Percentiles rank a stretch among this genome's conserved stretches.
Conservation (phyloP, 495 filamentous ascomycete species). For the Penicillium paradoxum region DNA sequence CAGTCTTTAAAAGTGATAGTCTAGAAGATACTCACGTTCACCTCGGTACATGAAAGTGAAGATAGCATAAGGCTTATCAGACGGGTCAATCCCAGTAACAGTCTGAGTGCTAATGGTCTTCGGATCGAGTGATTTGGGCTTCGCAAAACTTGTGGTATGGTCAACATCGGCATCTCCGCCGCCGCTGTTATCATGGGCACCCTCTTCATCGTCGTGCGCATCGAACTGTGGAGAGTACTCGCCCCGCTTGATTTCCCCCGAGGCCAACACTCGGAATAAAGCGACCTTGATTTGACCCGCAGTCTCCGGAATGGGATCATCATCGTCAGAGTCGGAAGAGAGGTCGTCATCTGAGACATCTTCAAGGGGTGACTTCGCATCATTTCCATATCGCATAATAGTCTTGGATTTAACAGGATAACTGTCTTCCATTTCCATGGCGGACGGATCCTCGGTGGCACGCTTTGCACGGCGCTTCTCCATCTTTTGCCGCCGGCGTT, state of each 20-base stretch:
- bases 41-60: conserved; percentile 99
- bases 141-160: conserved; percentile 97
- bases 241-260: conserved; percentile 92
- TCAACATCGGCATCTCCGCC: conserved; percentile 68
- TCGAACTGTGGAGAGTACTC: conserved; percentile 98
- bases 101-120: conserved; percentile 98
- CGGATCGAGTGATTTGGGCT: conserved; percentile 93
- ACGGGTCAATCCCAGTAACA: conserved; percentile 94
- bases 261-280: conserved; percentile 90
- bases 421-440: conserved; percentile 47
- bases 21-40: conserved; percentile 62
- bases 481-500: conserved; percentile 78
- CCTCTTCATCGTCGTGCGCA: conserved; percentile 89
- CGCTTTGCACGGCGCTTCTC: conserved; percentile 77
- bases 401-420: conserved; percentile 43
- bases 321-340: conserved; percentile 68
- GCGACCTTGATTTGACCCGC: conserved; percentile 98
- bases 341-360: conserved; percentile 64
- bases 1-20: conserved; percentile 2
- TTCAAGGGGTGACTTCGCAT: conserved; percentile 67
- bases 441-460: conserved; percentile 45
- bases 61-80: conserved; percentile 89
- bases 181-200: conserved; percentile 37
- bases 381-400: conserved; percentile 72
- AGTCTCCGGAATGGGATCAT: conserved; percentile 88